Conservation (phyloP, 75 land plant species). For the Selaginella tamariscina region DNA sequence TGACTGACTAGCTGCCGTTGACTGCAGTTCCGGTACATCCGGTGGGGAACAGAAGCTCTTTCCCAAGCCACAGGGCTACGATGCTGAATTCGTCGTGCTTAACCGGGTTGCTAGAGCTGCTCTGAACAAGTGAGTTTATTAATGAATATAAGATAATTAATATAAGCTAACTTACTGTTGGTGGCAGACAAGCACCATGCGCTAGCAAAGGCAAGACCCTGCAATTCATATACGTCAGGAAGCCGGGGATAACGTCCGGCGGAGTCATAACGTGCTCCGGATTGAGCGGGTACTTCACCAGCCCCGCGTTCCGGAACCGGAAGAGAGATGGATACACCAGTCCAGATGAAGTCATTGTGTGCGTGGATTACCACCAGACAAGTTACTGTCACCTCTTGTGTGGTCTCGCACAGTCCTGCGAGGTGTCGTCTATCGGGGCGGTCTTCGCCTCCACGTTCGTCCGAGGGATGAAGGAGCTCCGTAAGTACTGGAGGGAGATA, state of each 20-base stretch:
- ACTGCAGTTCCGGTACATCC: background rate
- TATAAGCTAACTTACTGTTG: background rate
- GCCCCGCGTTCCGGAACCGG: background rate
- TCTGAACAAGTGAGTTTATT: background rate
- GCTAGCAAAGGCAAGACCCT: background rate
- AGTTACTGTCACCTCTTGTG: background rate
- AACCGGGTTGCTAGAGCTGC: background rate
- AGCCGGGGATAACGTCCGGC: background rate
- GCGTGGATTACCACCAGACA: background rate
- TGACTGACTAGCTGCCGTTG: background rate
- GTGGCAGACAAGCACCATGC: background rate
- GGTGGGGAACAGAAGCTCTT: background rate
- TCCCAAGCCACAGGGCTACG: background rate
- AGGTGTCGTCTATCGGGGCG: background rate
- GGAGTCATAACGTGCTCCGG: background rate
- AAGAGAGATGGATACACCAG: background rate
- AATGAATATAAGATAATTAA: background rate
- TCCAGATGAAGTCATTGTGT: slow-evolving; percentile 3
- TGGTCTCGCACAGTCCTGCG: slow-evolving; percentile 3
- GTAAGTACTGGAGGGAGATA: background rate
- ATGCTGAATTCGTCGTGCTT: background rate
- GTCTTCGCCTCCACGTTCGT: slow-evolving; percentile 8
- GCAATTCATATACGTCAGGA: background rate
- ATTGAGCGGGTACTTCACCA: background rate
- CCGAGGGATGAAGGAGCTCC: background rate